Percentiles rank a stretch among this genome's conserved stretches.
These are phyloP conservation scores for Flagelloscypha sp. DNA, from an alignment of 768 basidiomycete genomes.

Conservation along the genomic window DNA sequence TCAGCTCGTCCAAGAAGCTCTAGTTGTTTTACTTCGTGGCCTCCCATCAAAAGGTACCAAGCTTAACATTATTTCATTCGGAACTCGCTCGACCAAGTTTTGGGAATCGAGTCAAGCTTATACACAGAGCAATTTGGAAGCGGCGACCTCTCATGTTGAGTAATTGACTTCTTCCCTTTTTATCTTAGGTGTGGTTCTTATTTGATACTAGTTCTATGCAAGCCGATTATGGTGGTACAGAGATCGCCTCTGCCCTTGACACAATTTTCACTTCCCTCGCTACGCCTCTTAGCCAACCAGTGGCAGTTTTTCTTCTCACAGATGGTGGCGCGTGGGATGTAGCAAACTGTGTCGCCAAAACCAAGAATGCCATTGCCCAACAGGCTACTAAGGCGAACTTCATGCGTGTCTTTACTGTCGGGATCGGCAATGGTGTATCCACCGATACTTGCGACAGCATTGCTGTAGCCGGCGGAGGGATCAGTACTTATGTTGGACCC, in stretches of 20 bases:
- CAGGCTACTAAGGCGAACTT: no score
- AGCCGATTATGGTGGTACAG: conserved; percentile 33
- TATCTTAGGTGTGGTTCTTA: no score
- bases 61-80: conserved; percentile 41
- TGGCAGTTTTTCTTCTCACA: conserved; percentile 35
- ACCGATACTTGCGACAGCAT: conserved; percentile 32
- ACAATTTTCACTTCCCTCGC: conserved; percentile 21
- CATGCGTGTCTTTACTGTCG: conserved; percentile 39
- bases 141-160: conserved; percentile 20
- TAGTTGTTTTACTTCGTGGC: conserved; percentile 29
- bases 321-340: conserved; percentile 31
- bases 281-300: conserved; percentile 22
- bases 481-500: conserved; percentile 26
- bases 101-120: conserved; percentile 24
- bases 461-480: conserved; percentile 33
- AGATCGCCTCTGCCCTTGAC: conserved; percentile 26
- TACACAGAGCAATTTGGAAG: conserved; percentile 14
- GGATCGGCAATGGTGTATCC: conserved; percentile 33
- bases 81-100: conserved; percentile 10
- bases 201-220: no score
- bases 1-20: conserved; percentile 26
- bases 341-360: no score
- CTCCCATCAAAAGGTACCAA: conserved; percentile 25
- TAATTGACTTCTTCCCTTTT: background rate
- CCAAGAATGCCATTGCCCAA: conserved; percentile 17